Evolutionary conservation across 1,284 basidiomycete species (phyloP).

Genomic region (Ganoderma boninense): DNA sequence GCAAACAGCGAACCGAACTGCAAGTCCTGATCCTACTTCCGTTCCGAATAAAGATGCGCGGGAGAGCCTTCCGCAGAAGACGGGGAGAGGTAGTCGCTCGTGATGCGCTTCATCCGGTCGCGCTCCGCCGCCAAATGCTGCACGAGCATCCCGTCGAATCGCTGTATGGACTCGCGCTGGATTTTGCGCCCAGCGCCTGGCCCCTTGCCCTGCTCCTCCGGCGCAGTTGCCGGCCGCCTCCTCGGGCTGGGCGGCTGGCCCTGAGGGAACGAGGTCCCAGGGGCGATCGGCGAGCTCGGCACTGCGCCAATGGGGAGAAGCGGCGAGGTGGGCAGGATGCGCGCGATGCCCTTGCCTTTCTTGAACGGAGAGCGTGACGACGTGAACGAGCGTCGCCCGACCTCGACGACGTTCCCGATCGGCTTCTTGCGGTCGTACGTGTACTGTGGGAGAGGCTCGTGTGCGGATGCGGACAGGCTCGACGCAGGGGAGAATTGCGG

Average conservation of each 20-base stretch:
- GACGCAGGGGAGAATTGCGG: slow-evolving; percentile 44
- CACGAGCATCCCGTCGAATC: slow-evolving; percentile 76
- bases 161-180: slow-evolving; percentile 62
- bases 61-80: slow-evolving; percentile 29
- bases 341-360: slow-evolving; percentile 31
- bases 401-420: slow-evolving; percentile 39
- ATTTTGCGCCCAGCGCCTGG: slow-evolving; percentile 25
- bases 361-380: slow-evolving; percentile 29
- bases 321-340: slow-evolving; percentile 20
- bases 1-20: too few species aligned
- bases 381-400: slow-evolving; percentile 34
- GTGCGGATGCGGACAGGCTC: slow-evolving; percentile 32
- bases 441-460: slow-evolving; percentile 30
- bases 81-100: slow-evolving; percentile 46
- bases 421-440: slow-evolving; percentile 40
- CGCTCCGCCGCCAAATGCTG: slow-evolving; percentile 80
- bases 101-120: slow-evolving; percentile 76
- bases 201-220: slow-evolving; percentile 37
- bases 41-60: slow-evolving; percentile 5
- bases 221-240: slow-evolving; percentile 35
- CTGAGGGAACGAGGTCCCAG: slow-evolving; percentile 8
- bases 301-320: slow-evolving; percentile 31
- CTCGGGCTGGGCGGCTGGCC: not conserved
- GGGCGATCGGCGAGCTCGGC: slow-evolving; percentile 28
- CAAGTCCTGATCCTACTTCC: slow-evolving; percentile 1